A percentile compares a stretch with the other conserved stretches of the same genome.
Conservation (phyloP, 1,284 basidiomycete genomes). For the Cutaneotrichosporon cutaneum region DNA sequence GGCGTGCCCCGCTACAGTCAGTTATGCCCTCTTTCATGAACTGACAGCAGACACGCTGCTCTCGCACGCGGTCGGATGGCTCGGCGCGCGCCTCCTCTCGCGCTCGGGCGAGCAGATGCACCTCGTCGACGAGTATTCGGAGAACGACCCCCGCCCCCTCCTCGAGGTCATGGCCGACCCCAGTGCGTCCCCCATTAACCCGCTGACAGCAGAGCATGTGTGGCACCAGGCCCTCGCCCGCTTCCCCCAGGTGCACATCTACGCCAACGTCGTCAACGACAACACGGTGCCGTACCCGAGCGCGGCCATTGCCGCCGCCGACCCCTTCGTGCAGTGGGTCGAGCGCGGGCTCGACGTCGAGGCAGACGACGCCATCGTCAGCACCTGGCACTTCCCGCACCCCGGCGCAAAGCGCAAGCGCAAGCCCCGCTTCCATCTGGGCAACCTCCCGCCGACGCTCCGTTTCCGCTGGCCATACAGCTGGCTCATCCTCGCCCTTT, state of each 20-base stretch:
- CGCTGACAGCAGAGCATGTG: constrained; percentile 59
- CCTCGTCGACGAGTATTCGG: constrained; percentile 70
- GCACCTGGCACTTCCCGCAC: constrained; percentile 11
- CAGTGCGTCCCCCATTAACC: constrained; percentile 52
- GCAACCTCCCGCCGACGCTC: constrained; percentile 62
- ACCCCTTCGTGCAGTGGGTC: constrained; percentile 65
- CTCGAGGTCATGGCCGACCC: constrained; percentile 84
- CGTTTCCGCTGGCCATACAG: constrained; percentile 69
- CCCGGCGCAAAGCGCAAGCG: constrained; percentile 19
- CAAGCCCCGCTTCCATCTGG: constrained; percentile 35
- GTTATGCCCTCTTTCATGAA: constrained; percentile 11
- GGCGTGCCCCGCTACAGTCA: constrained; percentile 45
- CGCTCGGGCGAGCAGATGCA: constrained; percentile 81
- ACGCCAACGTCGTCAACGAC: constrained; percentile 80
- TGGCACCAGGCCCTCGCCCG: constrained; percentile 72
- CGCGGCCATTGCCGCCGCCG: constrained; percentile 66
- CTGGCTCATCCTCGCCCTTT: constrained; percentile 65
- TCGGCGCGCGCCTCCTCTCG: constrained; percentile 74
- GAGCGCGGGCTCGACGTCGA: constrained; percentile 66
- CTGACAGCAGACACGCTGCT: constrained; percentile 56
- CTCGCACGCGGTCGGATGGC: constrained; percentile 59
- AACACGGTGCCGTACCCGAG: constrained; percentile 78
- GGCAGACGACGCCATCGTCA: constrained; percentile 41
- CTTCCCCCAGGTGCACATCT: constrained; percentile 73
- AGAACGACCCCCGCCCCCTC: constrained; percentile 63